A percentile compares a stretch with the other conserved stretches of the same genome.
These are phyloP conservation scores for Metschnikowia koreensis DNA, from an alignment of 805 yeast genomes.

Conservation along the genomic window DNA sequence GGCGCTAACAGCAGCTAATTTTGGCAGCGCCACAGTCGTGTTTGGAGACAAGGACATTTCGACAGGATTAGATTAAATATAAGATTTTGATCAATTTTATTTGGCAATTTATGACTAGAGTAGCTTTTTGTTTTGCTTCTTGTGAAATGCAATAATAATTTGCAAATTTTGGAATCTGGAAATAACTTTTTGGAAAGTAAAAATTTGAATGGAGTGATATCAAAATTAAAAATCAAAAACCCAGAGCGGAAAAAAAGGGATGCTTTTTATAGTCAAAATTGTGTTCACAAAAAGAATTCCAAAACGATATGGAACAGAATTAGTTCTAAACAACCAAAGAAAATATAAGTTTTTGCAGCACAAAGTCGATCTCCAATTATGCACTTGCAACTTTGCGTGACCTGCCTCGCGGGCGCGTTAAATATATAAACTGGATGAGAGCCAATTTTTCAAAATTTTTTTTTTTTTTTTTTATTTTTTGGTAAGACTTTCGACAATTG, in stretches of 20 bases:
- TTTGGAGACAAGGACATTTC: constrained; percentile 1
- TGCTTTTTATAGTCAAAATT: neutral
- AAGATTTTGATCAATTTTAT: neutral
- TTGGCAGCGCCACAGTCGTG: neutral
- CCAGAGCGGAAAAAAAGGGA: neutral
- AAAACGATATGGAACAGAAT: neutral
- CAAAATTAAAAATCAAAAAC: neutral
- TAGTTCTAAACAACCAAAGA: too few relatives aligned
- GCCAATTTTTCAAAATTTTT: too few relatives aligned
- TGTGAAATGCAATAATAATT: neutral
- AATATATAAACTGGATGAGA: too few relatives aligned
- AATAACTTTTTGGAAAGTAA: too few relatives aligned
- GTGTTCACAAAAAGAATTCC: neutral
- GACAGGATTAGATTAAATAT: neutral
- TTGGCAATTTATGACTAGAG: neutral
- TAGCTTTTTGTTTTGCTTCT: neutral
- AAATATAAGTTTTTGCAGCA: neutral
- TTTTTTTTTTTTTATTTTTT: too few relatives aligned
- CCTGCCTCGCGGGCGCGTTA: too few relatives aligned
- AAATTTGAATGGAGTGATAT: neutral
- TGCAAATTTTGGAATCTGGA: neutral
- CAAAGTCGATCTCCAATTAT: neutral
- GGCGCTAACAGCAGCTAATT: constrained; percentile 1
- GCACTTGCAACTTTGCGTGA: too few relatives aligned
- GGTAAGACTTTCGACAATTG: too few relatives aligned